Evolutionary conservation across 2,329 filamentous ascomycete species (phyloP).

Genomic region (Bipolaris zeicola): DNA sequence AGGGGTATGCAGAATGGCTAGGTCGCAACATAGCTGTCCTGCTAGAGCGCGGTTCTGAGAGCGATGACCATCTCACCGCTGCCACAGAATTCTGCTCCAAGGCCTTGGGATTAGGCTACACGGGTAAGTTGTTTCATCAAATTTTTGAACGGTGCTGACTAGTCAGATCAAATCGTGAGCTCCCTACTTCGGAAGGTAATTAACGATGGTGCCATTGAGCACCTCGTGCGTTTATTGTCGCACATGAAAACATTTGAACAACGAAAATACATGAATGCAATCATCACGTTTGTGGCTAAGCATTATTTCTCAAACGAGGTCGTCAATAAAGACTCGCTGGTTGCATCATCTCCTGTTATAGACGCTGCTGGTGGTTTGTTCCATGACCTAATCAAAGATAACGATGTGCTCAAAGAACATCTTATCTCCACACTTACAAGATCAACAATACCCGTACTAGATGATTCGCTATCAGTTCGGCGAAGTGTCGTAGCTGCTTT

Average conservation of each 20-base stretch:
- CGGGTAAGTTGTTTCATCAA: conserved; percentile 51
- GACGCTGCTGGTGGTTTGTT: conserved; percentile 36
- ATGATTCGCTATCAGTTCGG: conserved; percentile 35
- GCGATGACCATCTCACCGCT: conserved; percentile 42
- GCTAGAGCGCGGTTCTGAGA: conserved; percentile 49
- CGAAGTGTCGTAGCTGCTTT: conserved; percentile 51
- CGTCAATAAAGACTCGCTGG: conserved; percentile 15
- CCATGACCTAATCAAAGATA: conserved; percentile 29
- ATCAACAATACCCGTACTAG: conserved; percentile 41
- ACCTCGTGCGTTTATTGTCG: conserved; percentile 48
- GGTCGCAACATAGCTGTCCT: conserved; percentile 64
- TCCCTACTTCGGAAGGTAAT: conserved; percentile 26
- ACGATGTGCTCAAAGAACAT: conserved; percentile 39
- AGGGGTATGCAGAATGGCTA: conserved; percentile 73
- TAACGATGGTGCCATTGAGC: conserved; percentile 10
- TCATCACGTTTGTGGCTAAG: conserved; percentile 35
- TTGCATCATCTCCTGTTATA: conserved; percentile 25
- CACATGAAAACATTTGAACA: conserved; percentile 57
- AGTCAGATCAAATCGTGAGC: conserved; percentile 29
- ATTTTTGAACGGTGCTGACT: conserved; percentile 1
- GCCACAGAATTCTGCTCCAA: conserved; percentile 59
- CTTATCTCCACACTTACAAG: conserved; percentile 46
- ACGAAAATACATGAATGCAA: conserved; percentile 49
- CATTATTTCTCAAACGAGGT: conserved; percentile 22
- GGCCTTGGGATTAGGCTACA: conserved; percentile 73